These are phyloP conservation scores for Viola pubescens DNA, from an alignment of 441 rosid genomes.

Conservation along the genomic window DNA sequence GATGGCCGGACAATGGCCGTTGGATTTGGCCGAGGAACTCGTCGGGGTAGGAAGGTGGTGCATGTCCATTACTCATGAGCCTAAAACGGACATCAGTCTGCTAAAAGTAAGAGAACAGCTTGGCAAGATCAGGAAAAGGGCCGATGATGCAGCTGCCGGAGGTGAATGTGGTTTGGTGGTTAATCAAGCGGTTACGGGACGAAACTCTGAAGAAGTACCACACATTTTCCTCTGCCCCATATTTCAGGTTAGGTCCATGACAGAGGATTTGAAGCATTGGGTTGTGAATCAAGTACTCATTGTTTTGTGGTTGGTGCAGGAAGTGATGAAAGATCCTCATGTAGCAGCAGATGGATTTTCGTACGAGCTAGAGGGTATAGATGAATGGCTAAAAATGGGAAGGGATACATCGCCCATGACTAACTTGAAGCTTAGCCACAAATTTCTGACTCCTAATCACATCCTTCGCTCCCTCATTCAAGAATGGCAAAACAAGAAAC, in stretches of 20 bases:
- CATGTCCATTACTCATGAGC: slow-evolving; percentile 23
- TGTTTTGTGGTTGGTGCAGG: slow-evolving; percentile 30
- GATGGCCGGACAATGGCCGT: slow-evolving; percentile 57
- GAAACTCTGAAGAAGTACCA: slow-evolving; percentile 35
- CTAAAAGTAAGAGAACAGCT: slow-evolving; percentile 34
- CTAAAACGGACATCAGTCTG: slow-evolving; percentile 19
- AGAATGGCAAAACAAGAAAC: slow-evolving; percentile 49
- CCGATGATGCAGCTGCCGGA: slow-evolving; percentile 29
- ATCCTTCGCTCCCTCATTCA: slow-evolving; percentile 62
- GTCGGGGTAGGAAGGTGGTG: slow-evolving; percentile 46
- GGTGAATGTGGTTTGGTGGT: slow-evolving; percentile 25
- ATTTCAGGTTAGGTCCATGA: slow-evolving; percentile 32
- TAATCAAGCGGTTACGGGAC: slow-evolving; percentile 13
- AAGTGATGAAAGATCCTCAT: slow-evolving; percentile 71
- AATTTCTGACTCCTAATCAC: slow-evolving; percentile 53
- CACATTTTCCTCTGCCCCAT: slow-evolving; percentile 69
- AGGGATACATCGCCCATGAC: slow-evolving; percentile 74
- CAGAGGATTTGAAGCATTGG: neutral
- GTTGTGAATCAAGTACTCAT: neutral
- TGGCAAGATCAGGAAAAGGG: slow-evolving; percentile 35
- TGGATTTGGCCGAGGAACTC: slow-evolving; percentile 45
- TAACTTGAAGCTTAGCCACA: slow-evolving; percentile 51
- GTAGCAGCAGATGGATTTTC: slow-evolving; percentile 82
- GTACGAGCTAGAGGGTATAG: slow-evolving; percentile 66
- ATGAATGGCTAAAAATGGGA: slow-evolving; percentile 67